Percentiles rank a stretch among this genome's conserved stretches.
These are phyloP conservation scores for Solanum hybrid DNA, from an alignment of 305 asterid genomes.

Conservation along the genomic window DNA sequence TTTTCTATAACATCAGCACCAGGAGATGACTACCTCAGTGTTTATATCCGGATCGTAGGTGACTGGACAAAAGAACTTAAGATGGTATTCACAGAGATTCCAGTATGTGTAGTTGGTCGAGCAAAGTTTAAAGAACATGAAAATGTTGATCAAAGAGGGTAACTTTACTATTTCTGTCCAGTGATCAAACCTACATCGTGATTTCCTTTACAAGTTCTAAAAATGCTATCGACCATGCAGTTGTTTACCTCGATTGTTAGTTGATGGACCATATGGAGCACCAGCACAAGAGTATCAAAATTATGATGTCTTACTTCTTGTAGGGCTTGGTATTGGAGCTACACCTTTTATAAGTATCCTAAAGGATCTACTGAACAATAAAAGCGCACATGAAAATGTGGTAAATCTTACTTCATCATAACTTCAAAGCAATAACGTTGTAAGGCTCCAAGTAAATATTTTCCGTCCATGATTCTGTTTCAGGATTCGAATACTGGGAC, in stretches of 20 bases:
- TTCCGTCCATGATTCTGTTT: background rate
- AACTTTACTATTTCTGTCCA: conserved; percentile 5
- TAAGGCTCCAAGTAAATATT: background rate
- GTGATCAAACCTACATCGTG: background rate
- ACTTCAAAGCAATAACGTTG: background rate
- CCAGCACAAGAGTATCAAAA: conserved; percentile 81
- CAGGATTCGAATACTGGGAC: conserved; percentile 67
- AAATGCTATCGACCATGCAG: conserved; percentile 24
- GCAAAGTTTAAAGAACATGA: conserved; percentile 52
- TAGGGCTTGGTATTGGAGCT: conserved; percentile 92
- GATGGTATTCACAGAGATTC: conserved; percentile 57
- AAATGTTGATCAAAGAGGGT: conserved; percentile 54
- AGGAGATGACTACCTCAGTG: conserved; percentile 70
- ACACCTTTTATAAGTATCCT: conserved; percentile 90
- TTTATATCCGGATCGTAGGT: conserved; percentile 78
- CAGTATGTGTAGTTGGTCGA: conserved; percentile 47
- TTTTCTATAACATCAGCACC: conserved; percentile 96
- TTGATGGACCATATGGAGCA: conserved; percentile 90
- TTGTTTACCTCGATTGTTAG: conserved; percentile 61
- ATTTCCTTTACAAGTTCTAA: background rate
- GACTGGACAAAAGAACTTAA: conserved; percentile 85
- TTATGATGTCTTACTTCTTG: conserved; percentile 70
- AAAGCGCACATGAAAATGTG: conserved; percentile 47
- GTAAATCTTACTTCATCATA: conserved; percentile 14
- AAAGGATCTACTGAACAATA: conserved; percentile 62